Evolutionary conservation across 2,329 filamentous ascomycete species (phyloP).

Genomic region (Stemphylium lycopersici): DNA sequence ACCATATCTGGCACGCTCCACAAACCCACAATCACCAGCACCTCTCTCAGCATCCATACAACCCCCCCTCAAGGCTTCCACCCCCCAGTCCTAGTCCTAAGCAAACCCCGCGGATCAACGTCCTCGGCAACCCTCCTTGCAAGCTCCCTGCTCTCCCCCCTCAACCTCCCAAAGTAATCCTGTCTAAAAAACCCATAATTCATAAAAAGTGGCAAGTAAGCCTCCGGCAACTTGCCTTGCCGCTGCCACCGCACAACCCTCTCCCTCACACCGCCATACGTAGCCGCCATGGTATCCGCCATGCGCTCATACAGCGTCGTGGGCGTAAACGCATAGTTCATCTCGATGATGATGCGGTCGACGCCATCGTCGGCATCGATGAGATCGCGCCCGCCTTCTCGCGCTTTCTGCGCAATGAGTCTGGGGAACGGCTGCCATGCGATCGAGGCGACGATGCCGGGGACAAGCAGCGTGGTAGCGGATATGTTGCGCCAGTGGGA

Average conservation of each 20-base stretch:
- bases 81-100: slow-evolving; percentile 51
- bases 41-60: neutral
- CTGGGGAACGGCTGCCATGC: slow-evolving; percentile 46
- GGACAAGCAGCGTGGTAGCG: slow-evolving; percentile 30
- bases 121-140: slow-evolving; percentile 46
- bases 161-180: slow-evolving; percentile 54
- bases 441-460: slow-evolving; percentile 41
- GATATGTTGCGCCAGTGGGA: slow-evolving; percentile 40
- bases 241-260: slow-evolving; percentile 47
- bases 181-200: slow-evolving; percentile 55
- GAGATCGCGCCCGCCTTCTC: slow-evolving; percentile 38
- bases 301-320: slow-evolving; percentile 47
- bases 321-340: slow-evolving; percentile 51
- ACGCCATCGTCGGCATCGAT: slow-evolving; percentile 49
- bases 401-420: slow-evolving; percentile 31
- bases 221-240: slow-evolving; percentile 49
- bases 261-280: slow-evolving; percentile 49
- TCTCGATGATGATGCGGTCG: slow-evolving; percentile 54
- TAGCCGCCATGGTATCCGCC: slow-evolving; percentile 47
- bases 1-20: no score
- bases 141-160: slow-evolving; percentile 37
- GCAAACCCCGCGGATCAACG: slow-evolving; percentile 52
- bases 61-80: slow-evolving; percentile 43
- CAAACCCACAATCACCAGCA: no score
- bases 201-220: slow-evolving; percentile 56